These are phyloP conservation scores for Sextonia rubra DNA, from an alignment of 164 flowering plant species.

Conservation along the genomic window DNA sequence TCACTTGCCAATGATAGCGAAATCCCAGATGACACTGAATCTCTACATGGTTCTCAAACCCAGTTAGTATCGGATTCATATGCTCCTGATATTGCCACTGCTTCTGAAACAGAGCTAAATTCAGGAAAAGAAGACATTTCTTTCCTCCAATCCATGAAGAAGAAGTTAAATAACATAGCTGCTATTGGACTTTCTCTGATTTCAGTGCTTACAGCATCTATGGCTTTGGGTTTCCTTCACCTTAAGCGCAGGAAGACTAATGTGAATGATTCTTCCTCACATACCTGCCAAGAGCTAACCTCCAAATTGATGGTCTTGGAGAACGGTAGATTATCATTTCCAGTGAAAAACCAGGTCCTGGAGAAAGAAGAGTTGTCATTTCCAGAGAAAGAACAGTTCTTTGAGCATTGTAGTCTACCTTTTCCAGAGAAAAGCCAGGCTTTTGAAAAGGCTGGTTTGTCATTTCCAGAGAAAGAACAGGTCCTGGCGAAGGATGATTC, in stretches of 20 bases:
- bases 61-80: background rate
- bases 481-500: background rate
- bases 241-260: background rate
- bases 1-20: background rate
- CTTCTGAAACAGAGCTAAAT: background rate
- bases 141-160: background rate
- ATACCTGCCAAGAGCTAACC: background rate
- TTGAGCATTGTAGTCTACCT: background rate
- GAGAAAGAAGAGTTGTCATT: too few relatives aligned
- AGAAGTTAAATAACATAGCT: background rate
- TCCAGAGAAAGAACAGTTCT: too few relatives aligned
- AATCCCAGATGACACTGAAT: background rate
- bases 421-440: background rate
- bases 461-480: background rate
- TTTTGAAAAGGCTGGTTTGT: background rate
- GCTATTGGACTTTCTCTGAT: background rate
- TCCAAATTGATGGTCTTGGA: background rate
- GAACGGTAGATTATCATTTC: too few relatives aligned
- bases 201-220: background rate
- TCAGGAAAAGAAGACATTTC: background rate
- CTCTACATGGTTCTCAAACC: constrained; percentile 2
- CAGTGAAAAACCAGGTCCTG: too few relatives aligned
- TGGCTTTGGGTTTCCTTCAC: background rate
- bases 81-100: background rate
- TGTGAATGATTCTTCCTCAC: background rate